Conservation (phyloP, 441 rosid genomes). For the Viola pubescens region DNA sequence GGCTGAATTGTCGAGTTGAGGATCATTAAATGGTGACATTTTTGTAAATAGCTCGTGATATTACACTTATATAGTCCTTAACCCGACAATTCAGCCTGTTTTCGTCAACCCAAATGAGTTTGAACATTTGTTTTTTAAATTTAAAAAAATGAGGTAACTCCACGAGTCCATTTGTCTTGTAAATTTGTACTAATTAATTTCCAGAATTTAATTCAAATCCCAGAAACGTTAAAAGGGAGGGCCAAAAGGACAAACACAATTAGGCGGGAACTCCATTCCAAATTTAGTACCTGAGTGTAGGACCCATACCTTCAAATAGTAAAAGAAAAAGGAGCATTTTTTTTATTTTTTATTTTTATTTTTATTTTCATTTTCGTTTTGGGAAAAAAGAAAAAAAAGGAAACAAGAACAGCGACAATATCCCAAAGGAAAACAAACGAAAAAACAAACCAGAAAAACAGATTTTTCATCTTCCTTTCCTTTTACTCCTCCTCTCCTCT, state of each 20-base stretch:
- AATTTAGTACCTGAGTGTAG: slow-evolving; percentile 12
- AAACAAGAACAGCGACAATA: too few relatives aligned
- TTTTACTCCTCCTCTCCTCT: neutral
- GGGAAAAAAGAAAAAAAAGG: neutral
- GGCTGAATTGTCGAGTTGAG: too few relatives aligned
- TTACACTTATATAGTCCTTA: too few relatives aligned
- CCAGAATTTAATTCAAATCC: too few relatives aligned
- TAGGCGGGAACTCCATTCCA: slow-evolving; percentile 48
- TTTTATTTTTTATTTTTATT: neutral
- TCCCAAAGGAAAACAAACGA: neutral
- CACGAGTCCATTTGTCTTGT: too few relatives aligned
- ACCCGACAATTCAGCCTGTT: too few relatives aligned
- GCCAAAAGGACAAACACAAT: slow-evolving; percentile 14
- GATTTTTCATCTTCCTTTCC: neutral
- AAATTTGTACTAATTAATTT: too few relatives aligned
- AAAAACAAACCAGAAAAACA: neutral
- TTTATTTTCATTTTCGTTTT: slow-evolving; percentile 3
- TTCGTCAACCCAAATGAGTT: too few relatives aligned
- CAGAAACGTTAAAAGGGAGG: neutral
- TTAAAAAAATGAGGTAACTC: too few relatives aligned
- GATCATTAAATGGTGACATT: too few relatives aligned
- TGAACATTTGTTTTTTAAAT: too few relatives aligned
- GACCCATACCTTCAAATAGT: slow-evolving; percentile 1
- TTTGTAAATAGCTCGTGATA: too few relatives aligned
- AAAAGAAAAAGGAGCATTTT: neutral